Evolutionary conservation across 1,139 yeast genomes (phyloP).

Genomic region (Diutina rugosa): DNA sequence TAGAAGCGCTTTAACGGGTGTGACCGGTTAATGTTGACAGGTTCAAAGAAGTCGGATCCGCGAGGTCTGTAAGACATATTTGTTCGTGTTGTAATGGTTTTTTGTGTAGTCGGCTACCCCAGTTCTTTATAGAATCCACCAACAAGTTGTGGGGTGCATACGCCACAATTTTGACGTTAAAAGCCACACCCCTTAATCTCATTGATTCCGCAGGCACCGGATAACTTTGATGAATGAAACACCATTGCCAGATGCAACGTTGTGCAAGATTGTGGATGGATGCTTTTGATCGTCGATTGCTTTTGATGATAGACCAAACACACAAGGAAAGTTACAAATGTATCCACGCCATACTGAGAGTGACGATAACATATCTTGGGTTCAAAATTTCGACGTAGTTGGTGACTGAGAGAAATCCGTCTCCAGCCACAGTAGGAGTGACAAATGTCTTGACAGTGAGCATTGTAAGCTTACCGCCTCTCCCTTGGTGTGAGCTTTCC

Average conservation of each 20-base stretch:
- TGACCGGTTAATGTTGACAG: background rate
- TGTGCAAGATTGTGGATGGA: background rate
- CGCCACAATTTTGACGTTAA: background rate
- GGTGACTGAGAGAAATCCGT: background rate
- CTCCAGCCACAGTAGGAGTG: background rate
- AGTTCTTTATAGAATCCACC: background rate
- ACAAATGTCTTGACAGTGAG: background rate
- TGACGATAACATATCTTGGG: background rate
- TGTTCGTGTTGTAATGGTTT: background rate
- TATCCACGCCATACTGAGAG: background rate
- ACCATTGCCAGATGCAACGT: no score
- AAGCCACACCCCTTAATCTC: background rate
- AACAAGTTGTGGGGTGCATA: background rate
- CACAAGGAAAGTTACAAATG: background rate
- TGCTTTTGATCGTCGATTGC: no score
- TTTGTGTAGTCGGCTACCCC: background rate
- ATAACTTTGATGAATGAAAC: no score
- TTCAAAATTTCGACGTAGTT: background rate
- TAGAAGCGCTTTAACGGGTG: background rate
- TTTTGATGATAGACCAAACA: no score
- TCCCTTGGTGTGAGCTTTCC: no score
- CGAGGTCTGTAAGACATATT: background rate
- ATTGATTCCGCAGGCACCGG: no score
- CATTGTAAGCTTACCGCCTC: no score
- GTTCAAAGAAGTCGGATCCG: background rate